These are phyloP conservation scores for Sporothrix pseudoabietina DNA, from an alignment of 2,329 filamentous ascomycete genomes.

Conservation along the genomic window DNA sequence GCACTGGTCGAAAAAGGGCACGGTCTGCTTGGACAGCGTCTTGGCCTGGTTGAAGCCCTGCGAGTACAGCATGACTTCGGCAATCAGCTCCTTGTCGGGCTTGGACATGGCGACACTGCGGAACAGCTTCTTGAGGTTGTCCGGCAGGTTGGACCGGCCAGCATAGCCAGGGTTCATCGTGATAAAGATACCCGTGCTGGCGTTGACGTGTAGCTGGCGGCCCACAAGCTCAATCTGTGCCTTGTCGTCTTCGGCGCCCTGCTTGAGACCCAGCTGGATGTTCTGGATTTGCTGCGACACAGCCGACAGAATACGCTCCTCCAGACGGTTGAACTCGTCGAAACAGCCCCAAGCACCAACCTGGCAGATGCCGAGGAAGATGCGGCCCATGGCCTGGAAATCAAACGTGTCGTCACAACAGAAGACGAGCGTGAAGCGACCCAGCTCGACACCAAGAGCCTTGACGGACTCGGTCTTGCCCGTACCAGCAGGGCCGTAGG, in stretches of 20 bases:
- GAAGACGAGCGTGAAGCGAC: conserved; percentile 97
- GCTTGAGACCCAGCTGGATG: conserved; percentile 92
- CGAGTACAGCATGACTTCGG: conserved; percentile 99
- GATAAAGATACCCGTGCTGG: conserved; percentile 97
- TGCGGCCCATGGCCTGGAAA: conserved; percentile 99
- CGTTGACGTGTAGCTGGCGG: conserved; percentile 83
- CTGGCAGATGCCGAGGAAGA: conserved; percentile 98
- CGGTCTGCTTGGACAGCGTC: conserved; percentile 87
- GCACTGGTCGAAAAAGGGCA: conserved; percentile 97
- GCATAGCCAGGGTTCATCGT: conserved; percentile 99
- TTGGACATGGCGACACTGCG: conserved; percentile 99
- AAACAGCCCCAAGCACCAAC: conserved; percentile 99
- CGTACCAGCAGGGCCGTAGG: conserved; percentile 95
- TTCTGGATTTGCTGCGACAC: conserved; percentile 99
- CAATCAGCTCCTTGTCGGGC: conserved; percentile 98
- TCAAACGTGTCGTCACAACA: conserved; percentile 99
- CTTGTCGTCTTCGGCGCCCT: conserved; percentile 77
- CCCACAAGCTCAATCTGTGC: conserved; percentile 93
- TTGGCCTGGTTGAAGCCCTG: conserved; percentile 98
- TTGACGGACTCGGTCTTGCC: conserved; percentile 99
- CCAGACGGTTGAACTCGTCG: conserved; percentile 98
- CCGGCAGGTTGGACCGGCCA: conserved; percentile 93
- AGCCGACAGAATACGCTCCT: conserved; percentile 95
- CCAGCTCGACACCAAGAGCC: conserved; percentile 91
- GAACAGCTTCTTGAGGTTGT: conserved; percentile 99